Percentiles rank a stretch among this genome's conserved stretches.
Evolutionary conservation across 2,329 filamentous ascomycete species (phyloP).

Genomic region (Talaromyces sp.): DNA sequence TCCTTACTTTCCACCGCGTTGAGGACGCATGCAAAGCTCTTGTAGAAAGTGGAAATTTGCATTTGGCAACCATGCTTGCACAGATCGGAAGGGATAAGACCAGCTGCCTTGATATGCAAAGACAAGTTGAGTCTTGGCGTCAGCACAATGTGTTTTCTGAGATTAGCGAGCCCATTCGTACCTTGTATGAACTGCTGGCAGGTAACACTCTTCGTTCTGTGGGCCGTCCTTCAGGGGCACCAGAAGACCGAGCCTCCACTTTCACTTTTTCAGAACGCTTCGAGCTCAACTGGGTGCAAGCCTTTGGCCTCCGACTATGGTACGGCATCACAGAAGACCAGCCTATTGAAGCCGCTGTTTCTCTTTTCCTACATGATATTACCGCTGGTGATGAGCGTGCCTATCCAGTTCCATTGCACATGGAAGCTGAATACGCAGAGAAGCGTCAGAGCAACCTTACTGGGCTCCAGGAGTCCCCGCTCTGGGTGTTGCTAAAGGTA

Average conservation of each 20-base stretch:
- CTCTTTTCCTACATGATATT: constrained; percentile 69
- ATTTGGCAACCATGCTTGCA: constrained; percentile 77
- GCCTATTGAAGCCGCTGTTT: constrained; percentile 67
- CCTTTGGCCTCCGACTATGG: constrained; percentile 87
- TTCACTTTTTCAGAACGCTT: constrained; percentile 84
- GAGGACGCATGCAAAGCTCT: constrained; percentile 78
- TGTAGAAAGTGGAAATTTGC: constrained; percentile 70
- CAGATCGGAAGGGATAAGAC: constrained; percentile 71
- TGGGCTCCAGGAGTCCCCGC: constrained; percentile 61
- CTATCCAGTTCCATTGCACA: constrained; percentile 67
- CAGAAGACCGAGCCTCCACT: constrained; percentile 74
- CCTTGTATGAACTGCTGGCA: constrained; percentile 82
- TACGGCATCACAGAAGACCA: constrained; percentile 70
- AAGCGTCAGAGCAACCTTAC: constrained; percentile 59
- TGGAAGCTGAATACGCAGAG: constrained; percentile 54
- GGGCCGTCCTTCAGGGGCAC: constrained; percentile 64
- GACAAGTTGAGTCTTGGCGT: constrained; percentile 81
- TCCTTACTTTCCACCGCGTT: constrained; percentile 73
- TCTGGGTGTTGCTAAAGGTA: constrained; percentile 82
- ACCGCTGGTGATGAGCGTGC: constrained; percentile 63
- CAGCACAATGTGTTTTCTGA: constrained; percentile 80
- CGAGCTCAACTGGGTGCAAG: constrained; percentile 84
- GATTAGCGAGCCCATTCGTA: constrained; percentile 76
- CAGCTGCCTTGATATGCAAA: constrained; percentile 68
- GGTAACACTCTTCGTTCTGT: constrained; percentile 83